Conservation (phyloP, 2,329 filamentous ascomycete genomes). For the Botrytis hyacinthi region DNA sequence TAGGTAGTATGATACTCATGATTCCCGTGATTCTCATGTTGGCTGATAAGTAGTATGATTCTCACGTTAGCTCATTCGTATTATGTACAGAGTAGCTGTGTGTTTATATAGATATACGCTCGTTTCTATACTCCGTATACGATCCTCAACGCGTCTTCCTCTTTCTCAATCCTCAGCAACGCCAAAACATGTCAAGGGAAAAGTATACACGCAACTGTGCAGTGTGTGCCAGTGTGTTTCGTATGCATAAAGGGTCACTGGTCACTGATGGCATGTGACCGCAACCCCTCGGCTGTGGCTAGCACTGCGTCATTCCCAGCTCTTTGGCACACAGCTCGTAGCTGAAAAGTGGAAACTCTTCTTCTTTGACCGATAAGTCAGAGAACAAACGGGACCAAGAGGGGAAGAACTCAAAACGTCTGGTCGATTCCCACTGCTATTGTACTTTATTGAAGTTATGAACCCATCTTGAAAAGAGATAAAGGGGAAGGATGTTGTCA, state of each 20-base stretch:
- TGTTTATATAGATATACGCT: not conserved
- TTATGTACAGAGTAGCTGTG: not conserved
- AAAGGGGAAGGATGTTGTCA: not conserved
- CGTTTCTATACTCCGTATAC: not conserved
- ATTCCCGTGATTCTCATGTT: too few relatives aligned
- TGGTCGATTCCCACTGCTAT: not conserved
- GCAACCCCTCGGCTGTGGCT: constrained; percentile 2
- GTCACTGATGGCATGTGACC: not conserved
- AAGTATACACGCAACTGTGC: not conserved
- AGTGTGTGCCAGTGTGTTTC: not conserved
- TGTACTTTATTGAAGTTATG: not conserved
- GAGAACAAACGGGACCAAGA: not conserved
- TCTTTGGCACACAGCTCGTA: not conserved
- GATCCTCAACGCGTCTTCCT: not conserved
- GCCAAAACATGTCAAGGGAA: not conserved
- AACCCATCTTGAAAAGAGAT: not conserved
- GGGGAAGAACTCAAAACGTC: not conserved
- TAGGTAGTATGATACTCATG: not conserved
- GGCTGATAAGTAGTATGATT: not conserved
- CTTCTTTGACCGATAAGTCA: not conserved
- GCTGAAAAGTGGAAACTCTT: not conserved
- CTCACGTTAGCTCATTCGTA: not conserved
- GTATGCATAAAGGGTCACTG: constrained; percentile 1
- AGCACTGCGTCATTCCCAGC: constrained; percentile 12
- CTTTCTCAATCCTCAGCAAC: not conserved